Conservation (phyloP, 2,329 filamentous ascomycete species). For the Sarocladiaceae sp. region DNA sequence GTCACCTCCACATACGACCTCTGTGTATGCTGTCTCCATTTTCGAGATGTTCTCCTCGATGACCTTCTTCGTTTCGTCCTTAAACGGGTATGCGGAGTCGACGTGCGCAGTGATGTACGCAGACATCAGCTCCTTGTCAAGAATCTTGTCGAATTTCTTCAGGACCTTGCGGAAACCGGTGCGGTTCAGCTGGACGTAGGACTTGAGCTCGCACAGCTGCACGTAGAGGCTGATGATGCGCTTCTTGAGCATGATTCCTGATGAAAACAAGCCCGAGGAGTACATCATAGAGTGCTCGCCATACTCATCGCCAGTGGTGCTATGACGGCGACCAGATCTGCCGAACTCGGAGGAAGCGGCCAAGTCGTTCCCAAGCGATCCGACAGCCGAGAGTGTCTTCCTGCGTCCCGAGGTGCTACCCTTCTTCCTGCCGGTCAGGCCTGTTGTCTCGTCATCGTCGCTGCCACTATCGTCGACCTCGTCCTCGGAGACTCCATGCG, state of each 20-base stretch:
- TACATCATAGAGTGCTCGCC: constrained; percentile 68
- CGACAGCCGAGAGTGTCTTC: constrained; percentile 31
- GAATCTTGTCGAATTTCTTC: constrained; percentile 98
- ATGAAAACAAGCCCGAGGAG: constrained; percentile 57
- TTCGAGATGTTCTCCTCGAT: constrained; percentile 68
- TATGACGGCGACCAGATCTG: constrained; percentile 56
- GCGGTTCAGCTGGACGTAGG: constrained; percentile 91
- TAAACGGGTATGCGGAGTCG: constrained; percentile 77
- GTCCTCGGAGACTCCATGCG: constrained; percentile 46
- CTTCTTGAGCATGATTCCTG: constrained; percentile 86
- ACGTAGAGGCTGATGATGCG: constrained; percentile 85
- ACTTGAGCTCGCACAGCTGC: constrained; percentile 89
- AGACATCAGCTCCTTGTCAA: constrained; percentile 75
- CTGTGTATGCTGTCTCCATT: constrained; percentile 77
- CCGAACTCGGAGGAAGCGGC: constrained; percentile 57
- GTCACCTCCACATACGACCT: constrained; percentile 79
- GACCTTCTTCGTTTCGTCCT: constrained; percentile 62
- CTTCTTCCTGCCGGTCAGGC: constrained; percentile 40
- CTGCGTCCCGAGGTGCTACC: constrained; percentile 34
- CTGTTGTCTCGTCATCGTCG: constrained; percentile 57
- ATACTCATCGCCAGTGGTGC: constrained; percentile 70
- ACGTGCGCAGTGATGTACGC: constrained; percentile 73
- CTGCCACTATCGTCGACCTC: constrained; percentile 63
- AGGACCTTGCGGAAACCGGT: constrained; percentile 95
- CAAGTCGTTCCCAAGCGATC: constrained; percentile 49